phyloP scores from a whole-genome alignment of 768 basidiomycete species.

The Tephrocybe sp. region DNA sequence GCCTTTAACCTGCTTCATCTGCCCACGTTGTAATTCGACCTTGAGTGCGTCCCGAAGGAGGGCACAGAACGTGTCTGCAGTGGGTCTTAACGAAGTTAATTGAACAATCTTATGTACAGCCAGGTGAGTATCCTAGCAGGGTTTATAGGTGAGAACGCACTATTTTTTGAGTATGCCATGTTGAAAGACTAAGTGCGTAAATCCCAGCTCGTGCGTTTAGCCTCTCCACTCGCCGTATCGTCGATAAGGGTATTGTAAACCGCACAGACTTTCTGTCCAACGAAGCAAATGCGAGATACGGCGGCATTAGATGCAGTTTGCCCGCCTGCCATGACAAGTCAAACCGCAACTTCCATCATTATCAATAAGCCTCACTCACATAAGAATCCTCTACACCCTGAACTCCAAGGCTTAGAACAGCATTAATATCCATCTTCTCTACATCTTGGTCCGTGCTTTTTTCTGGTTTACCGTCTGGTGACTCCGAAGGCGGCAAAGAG shows the following conservation, averaged over 20 bases:
- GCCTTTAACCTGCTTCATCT: slow-evolving; percentile 90
- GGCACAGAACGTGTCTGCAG: slow-evolving; percentile 90
- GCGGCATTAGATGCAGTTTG: slow-evolving; percentile 83
- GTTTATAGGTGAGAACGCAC: slow-evolving; percentile 41
- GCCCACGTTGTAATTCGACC: slow-evolving; percentile 81
- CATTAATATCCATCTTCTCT: slow-evolving; percentile 85
- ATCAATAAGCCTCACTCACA: slow-evolving; percentile 50
- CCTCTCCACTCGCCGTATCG: slow-evolving; percentile 90
- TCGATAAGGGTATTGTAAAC: slow-evolving; percentile 89
- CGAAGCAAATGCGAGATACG: slow-evolving; percentile 87
- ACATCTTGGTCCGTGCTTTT: slow-evolving; percentile 34
- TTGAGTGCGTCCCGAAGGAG: slow-evolving; percentile 88
- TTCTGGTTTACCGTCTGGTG: slow-evolving; percentile 18
- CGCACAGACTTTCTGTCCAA: slow-evolving; percentile 90
- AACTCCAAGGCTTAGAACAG: slow-evolving; percentile 75
- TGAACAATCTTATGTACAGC: slow-evolving; percentile 67
- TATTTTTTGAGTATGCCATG: slow-evolving; percentile 94
- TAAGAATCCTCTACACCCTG: slow-evolving; percentile 90
- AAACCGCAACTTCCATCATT: slow-evolving; percentile 1
- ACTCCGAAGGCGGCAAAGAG: slow-evolving; percentile 60
- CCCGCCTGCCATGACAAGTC: slow-evolving; percentile 64
- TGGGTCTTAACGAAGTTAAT: slow-evolving; percentile 88
- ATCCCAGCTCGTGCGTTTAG: slow-evolving; percentile 92
- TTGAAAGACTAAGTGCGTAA: slow-evolving; percentile 91
- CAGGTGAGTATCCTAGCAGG: neutral